Evolutionary conservation across 1,139 yeast species (phyloP).

Genomic region (Pichia sp.): DNA sequence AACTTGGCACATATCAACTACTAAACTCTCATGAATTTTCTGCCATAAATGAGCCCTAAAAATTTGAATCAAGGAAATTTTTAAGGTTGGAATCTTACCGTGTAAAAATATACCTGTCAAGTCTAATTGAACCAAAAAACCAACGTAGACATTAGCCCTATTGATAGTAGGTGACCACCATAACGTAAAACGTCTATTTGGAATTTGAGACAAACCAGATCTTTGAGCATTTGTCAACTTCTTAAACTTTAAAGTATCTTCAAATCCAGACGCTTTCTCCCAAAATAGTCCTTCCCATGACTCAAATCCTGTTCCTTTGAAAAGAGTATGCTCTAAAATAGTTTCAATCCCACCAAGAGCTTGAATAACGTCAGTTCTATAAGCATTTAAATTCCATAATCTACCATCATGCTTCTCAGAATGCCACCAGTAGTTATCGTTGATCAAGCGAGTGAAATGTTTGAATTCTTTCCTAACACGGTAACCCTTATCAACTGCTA

Average conservation of each 20-base stretch:
- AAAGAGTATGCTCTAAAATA: slow-evolving; percentile 87
- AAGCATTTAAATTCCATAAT: slow-evolving; percentile 87
- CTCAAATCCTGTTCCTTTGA: slow-evolving; percentile 95
- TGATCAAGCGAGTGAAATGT: slow-evolving; percentile 61
- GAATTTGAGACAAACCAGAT: slow-evolving; percentile 95
- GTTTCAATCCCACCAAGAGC: slow-evolving; percentile 98
- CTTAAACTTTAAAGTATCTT: slow-evolving; percentile 89
- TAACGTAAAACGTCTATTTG: slow-evolving; percentile 90
- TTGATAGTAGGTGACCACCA: slow-evolving; percentile 99
- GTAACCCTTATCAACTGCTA: slow-evolving; percentile 94
- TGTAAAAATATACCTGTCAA: slow-evolving; percentile 94
- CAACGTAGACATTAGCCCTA: slow-evolving; percentile 96
- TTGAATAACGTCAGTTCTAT: slow-evolving; percentile 92
- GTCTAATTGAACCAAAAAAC: slow-evolving; percentile 92
- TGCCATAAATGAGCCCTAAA: slow-evolving; percentile 99
- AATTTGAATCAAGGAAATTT: slow-evolving; percentile 90
- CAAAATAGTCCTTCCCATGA: slow-evolving; percentile 99
- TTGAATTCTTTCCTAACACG: slow-evolving; percentile 75
- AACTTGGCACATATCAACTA: slow-evolving; percentile 88
- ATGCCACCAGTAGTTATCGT: slow-evolving; percentile 97
- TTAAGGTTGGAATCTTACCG: slow-evolving; percentile 95
- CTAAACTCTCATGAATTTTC: slow-evolving; percentile 92
- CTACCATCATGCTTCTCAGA: slow-evolving; percentile 90
- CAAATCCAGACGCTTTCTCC: slow-evolving; percentile 97
- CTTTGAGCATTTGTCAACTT: slow-evolving; percentile 96